Evolutionary conservation across 768 basidiomycete genomes (phyloP), one percentile per base, ranked within the genome.

Genomic region (Naganishia randhawae): DNA sequence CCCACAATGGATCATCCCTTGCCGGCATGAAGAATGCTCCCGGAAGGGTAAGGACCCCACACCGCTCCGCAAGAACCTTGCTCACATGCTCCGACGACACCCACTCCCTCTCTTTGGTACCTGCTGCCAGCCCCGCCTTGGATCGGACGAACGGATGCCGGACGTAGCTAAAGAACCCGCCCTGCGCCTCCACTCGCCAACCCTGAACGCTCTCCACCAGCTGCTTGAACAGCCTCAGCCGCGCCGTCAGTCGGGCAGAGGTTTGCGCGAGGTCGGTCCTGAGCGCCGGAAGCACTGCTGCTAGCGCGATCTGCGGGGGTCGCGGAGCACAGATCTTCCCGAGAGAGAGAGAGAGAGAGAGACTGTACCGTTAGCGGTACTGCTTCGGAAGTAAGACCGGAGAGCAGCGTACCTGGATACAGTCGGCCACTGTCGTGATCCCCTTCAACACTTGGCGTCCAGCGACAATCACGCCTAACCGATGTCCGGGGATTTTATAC

Each of bases 161-260:
- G 53, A 91, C 88, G 73, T 88, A 94, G 5, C 89, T 89, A 72
- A 85, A 93, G 78, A 88, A 92, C 0, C 85, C 91, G 0, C 89
- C 89, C 42, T 85, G 85, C 0, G 85, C 83, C 6, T 84, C 85
- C 29, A 90, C 82, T 22, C 73, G 77, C 91, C 90, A 92, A 0
- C 80, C 82, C 17, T 74, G 71, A 5, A 81, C 80, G 2, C 72
- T 25, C 0, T 85, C 85, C 19, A 92, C 76, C 0, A 71, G 67
- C 25, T 74, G 72, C 41, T 77, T 77, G 81, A 92, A 92, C 6
- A 89, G 78, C 14, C 66, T 71, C 61, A 88, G 87, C 4, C 89
- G 84, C 17, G 77, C 73, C 27, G 79, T 73, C 25, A 91, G 81
- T 2, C 82, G 83, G 8, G 69, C 69, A n/a, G 86, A 85, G 3